Percentiles rank a stretch among this genome's conserved stretches.
These are phyloP conservation scores for Neocallimastix lanati DNA, from an alignment of 192 early-diverging fungal genomes.

Conservation along the genomic window DNA sequence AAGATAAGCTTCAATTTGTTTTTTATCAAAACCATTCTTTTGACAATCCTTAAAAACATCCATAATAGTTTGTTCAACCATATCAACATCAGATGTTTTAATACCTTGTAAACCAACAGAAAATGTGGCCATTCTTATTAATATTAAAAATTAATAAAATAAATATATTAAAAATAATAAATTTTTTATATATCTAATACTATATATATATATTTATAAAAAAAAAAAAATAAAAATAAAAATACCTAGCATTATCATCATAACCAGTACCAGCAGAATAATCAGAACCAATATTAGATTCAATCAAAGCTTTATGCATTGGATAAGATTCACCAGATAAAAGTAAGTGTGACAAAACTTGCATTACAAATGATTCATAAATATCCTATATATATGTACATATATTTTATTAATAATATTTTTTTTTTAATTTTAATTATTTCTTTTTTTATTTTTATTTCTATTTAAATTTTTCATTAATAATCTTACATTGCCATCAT, in stretches of 20 bases:
- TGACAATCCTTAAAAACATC: conserved; percentile 46
- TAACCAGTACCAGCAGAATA: conserved; percentile 87
- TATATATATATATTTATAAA: not conserved
- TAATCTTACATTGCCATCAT: conserved; percentile 38
- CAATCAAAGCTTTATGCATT: conserved; percentile 86
- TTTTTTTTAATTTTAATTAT: not conserved
- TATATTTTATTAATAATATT: not conserved
- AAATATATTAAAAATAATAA: not conserved
- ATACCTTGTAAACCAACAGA: conserved; percentile 84
- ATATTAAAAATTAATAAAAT: not conserved
- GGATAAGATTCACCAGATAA: conserved; percentile 74
- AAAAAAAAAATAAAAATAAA: too few species aligned
- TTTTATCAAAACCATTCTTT: conserved; percentile 55
- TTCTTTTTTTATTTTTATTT: too few species aligned
- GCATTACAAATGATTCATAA: conserved; percentile 67
- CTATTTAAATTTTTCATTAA: not conserved
- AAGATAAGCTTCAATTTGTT: conserved; percentile 62
- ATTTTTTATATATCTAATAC: too few species aligned
- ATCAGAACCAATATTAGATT: conserved; percentile 71
- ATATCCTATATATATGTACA: conserved; percentile 31
- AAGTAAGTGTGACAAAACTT: conserved; percentile 61
- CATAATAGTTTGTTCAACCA: conserved; percentile 47
- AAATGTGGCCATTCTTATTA: conserved; percentile 18
- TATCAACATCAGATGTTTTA: conserved; percentile 35
- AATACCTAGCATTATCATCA: conserved; percentile 42